These are phyloP conservation scores for Trichoderma aggressivum DNA, from an alignment of 2,329 filamentous ascomycete species.

Conservation along the genomic window DNA sequence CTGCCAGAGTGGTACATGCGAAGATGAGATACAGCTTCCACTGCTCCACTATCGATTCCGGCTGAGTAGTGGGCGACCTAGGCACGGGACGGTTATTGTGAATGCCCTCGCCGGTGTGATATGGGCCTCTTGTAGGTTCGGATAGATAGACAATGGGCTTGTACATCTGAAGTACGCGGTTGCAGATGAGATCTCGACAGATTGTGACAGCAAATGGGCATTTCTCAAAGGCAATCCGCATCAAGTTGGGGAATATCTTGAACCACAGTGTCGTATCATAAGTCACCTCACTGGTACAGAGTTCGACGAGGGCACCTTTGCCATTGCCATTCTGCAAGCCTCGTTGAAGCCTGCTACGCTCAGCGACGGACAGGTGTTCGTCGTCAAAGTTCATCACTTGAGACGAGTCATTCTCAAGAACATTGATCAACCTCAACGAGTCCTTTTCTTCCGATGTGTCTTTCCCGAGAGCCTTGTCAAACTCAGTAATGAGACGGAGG, in stretches of 20 bases:
- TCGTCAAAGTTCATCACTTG: slow-evolving; percentile 90
- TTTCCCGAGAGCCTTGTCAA: slow-evolving; percentile 83
- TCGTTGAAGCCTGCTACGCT: slow-evolving; percentile 86
- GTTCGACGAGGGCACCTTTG: slow-evolving; percentile 82
- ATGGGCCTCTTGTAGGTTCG: slow-evolving; percentile 64
- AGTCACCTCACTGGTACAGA: slow-evolving; percentile 91
- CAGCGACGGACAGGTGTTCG: slow-evolving; percentile 85
- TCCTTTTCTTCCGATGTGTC: slow-evolving; percentile 55
- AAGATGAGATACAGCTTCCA: slow-evolving; percentile 98
- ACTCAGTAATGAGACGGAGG: slow-evolving; percentile 85
- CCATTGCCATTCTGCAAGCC: slow-evolving; percentile 81
- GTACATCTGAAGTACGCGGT: slow-evolving; percentile 90
- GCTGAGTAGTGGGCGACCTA: slow-evolving; percentile 66
- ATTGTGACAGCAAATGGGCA: slow-evolving; percentile 90
- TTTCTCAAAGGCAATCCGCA: slow-evolving; percentile 83
- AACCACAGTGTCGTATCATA: slow-evolving; percentile 97
- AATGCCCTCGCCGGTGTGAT: slow-evolving; percentile 56
- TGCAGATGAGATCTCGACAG: slow-evolving; percentile 87
- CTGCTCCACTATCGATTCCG: slow-evolving; percentile 88
- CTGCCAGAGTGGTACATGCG: slow-evolving; percentile 90
- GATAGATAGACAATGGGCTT: slow-evolving; percentile 75
- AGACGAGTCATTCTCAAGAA: slow-evolving; percentile 85
- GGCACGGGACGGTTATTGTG: slow-evolving; percentile 45
- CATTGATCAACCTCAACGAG: slow-evolving; percentile 75
- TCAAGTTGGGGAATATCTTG: slow-evolving; percentile 94